Percentiles rank a stretch among this genome's conserved stretches.
Conservation (phyloP, 1,284 basidiomycete genomes). For the Irpex sp. region DNA sequence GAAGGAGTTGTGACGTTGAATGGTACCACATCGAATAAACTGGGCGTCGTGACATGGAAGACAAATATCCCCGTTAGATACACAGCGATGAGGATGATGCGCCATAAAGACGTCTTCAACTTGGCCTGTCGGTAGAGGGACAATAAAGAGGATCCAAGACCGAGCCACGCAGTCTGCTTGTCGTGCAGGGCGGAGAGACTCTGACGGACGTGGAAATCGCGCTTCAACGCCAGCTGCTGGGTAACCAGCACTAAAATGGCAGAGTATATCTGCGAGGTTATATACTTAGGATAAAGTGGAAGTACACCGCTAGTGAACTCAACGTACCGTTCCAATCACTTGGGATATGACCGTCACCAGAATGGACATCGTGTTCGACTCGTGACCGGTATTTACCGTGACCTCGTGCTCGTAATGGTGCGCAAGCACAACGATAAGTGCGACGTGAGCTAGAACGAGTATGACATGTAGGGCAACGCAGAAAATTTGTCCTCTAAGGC, state of each 20-base stretch:
- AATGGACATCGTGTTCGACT: too few species aligned
- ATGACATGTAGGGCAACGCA: neutral
- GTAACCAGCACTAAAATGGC: conserved; percentile 3
- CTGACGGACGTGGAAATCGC: conserved; percentile 4
- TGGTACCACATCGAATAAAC: conserved; percentile 5
- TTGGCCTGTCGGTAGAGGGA: neutral
- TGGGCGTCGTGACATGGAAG: conserved; percentile 6
- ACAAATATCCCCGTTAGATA: conserved; percentile 5
- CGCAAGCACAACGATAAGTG: conserved; percentile 1
- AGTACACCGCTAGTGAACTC: too few species aligned
- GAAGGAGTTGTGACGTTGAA: neutral
- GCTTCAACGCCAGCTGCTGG: conserved; percentile 4
- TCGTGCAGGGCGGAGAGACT: conserved; percentile 6
- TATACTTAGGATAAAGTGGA: too few species aligned
- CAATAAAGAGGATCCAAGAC: conserved; percentile 1
- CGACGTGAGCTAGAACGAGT: conserved; percentile 2
- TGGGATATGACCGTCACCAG: too few species aligned
- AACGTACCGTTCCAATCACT: too few species aligned
- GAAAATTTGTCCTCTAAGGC: too few species aligned
- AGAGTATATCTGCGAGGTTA: neutral
- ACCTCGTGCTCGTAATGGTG: conserved; percentile 1
- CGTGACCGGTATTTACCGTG: neutral
- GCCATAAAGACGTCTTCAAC: neutral
- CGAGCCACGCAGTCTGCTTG: conserved; percentile 8
- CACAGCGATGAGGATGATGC: conserved; percentile 3